Evolutionary conservation across 2,329 filamentous ascomycete species (phyloP), one percentile per base, ranked within the genome.

Genomic region (Dothideomycetes sp.): DNA sequence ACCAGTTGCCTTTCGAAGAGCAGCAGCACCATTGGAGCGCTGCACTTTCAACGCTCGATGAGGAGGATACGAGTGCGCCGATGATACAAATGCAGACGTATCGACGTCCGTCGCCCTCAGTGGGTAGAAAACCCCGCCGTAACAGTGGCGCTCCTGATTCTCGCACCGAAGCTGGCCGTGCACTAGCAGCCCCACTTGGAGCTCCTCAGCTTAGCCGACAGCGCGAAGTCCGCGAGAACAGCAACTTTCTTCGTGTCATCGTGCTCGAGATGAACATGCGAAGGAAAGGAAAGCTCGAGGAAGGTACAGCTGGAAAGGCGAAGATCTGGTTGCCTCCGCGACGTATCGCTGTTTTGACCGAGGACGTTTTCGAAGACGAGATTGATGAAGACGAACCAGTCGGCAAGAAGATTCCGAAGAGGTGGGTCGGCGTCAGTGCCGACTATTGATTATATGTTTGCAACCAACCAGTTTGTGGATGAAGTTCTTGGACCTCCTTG

Each of bases 261-360:
- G 76, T 79, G 9, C 62, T 79, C 35, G 76, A 80, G 57, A 78
- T 79, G 75, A 79, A 79, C 54, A 80, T 80, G 76, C 68, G 75
- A 29, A 68, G 75, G 32, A 65, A 64, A 44, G 76, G 76, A 40
- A 80, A 80, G 58, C 60, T 80, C 33, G 73, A 75, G 45, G 61
- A 71, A 32, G 69, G 71, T 38, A 59, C 59, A 17, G 63, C 69
- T 12, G 72, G 74, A 15, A 64, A 68, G 46, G 76, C 76, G 18
- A 68, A 66, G 41, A 66, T 79, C 44, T 79, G 73, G 72, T 56
- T 79, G 33, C 75, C 76, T 29, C 75, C 76, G 33, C 65, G 76
- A 45, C 62, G 65, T 47, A 33, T 36, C 30, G 22, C 38, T 18
- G 38, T 19, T 36, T 41, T 15, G 39, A 41, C 30, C 12, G 22